Conservation (phyloP, 192 early-diverging fungal species). For the Coemansia javaensis region DNA sequence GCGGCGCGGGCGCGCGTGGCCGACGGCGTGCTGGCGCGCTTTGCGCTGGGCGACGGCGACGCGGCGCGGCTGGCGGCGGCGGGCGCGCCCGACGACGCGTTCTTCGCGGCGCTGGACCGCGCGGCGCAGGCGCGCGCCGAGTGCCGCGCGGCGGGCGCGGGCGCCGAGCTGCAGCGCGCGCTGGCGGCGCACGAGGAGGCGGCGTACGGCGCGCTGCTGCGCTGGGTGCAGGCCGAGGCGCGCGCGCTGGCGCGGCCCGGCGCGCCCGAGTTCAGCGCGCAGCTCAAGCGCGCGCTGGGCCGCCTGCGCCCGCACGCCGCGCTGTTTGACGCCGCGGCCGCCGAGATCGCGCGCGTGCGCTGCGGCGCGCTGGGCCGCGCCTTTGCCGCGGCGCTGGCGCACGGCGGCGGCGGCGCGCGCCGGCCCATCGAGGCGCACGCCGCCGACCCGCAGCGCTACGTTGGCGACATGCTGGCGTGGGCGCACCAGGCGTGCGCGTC, state of each 20-base stretch:
- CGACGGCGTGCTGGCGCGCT: slow-evolving; percentile 6
- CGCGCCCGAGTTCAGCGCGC: slow-evolving; percentile 14
- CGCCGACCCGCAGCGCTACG: slow-evolving; percentile 84
- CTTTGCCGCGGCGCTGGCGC: slow-evolving; percentile 26
- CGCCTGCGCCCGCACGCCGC: slow-evolving; percentile 15
- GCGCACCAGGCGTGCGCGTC: slow-evolving; percentile 85
- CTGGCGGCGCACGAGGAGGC: slow-evolving; percentile 20
- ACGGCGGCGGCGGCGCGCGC: slow-evolving; percentile 29
- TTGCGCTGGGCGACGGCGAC: slow-evolving; percentile 8
- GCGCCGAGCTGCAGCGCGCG: slow-evolving; percentile 12
- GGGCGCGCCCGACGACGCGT: slow-evolving; percentile 1
- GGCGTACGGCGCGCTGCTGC: slow-evolving; percentile 15
- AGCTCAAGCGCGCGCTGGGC: slow-evolving; percentile 18
- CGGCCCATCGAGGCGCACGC: slow-evolving; percentile 92
- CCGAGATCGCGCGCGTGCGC: slow-evolving; percentile 14
- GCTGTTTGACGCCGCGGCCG: slow-evolving; percentile 17
- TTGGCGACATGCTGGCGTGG: slow-evolving; percentile 97
- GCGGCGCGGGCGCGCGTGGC: slow-evolving; percentile 6
- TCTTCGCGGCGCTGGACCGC: slow-evolving; percentile 17
- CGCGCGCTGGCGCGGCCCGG: slow-evolving; percentile 13
- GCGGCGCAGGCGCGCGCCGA: slow-evolving; percentile 7
- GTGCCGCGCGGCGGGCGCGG: slow-evolving; percentile 27
- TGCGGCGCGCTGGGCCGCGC: slow-evolving; percentile 20
- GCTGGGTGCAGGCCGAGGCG: slow-evolving; percentile 25
- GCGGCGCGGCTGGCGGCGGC: background rate